These are phyloP conservation scores for Talaromyces rugulosus DNA, from an alignment of 2,329 filamentous ascomycete genomes.

Conservation along the genomic window DNA sequence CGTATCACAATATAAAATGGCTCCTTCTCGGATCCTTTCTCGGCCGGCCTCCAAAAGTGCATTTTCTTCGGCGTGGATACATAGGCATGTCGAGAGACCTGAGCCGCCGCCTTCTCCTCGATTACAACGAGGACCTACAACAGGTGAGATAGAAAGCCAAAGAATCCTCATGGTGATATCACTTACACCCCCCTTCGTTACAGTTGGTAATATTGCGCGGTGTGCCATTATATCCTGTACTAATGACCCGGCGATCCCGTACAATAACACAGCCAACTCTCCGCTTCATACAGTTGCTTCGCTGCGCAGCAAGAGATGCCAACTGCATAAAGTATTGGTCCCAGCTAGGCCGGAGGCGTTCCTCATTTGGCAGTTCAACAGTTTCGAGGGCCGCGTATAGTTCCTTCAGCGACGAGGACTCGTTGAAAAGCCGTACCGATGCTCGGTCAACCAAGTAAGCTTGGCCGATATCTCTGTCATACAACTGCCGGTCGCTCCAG, in stretches of 20 bases:
- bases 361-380: constrained; percentile 71
- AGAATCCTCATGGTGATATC: not conserved
- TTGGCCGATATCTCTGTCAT: constrained; percentile 59
- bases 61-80: constrained; percentile 98
- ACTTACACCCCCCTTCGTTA: constrained; percentile 77
- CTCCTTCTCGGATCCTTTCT: constrained; percentile 77
- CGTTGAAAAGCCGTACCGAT: constrained; percentile 81
- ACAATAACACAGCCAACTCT: constrained; percentile 93
- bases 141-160: constrained; percentile 12
- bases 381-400: constrained; percentile 68
- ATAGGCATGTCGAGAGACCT: constrained; percentile 80
- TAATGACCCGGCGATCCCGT: constrained; percentile 78
- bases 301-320: constrained; percentile 82
- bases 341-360: constrained; percentile 84
- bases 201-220: constrained; percentile 85
- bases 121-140: constrained; percentile 68
- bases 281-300: constrained; percentile 97
- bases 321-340: constrained; percentile 98
- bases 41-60: constrained; percentile 89
- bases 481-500: constrained; percentile 71
- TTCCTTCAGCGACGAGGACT: constrained; percentile 65
- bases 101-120: constrained; percentile 65
- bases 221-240: constrained; percentile 97
- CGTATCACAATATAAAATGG: constrained; percentile 89
- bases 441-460: constrained; percentile 76